Base-by-base conservation (phyloP, 2,329 filamentous ascomycete genomes). In the Colletotrichum limetticola region DNA sequence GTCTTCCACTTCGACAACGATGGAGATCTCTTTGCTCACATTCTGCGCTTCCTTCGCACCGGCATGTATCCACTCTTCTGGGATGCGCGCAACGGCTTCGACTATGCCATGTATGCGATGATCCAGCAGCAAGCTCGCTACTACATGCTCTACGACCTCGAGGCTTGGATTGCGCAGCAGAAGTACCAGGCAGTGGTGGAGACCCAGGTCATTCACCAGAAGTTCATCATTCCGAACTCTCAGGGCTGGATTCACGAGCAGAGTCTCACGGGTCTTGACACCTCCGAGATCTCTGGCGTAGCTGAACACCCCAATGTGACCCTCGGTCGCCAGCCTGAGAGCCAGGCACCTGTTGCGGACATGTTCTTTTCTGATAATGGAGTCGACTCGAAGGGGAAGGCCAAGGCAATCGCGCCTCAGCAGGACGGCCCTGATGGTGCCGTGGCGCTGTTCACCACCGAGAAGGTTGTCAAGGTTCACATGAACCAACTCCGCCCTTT, bases 11-110 rank as follows among this genome's bases (percentile, higher is more conserved):
- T 85, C 46, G 83, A 85, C 72, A 78, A 79, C 0, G 83, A 85
- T 66, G 78, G 80, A 0, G 77, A 77, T 3, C 66, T 82, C 6
- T 85, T 85, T 74, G 72, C 75, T 16, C 78, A 84, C 62, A 76
- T 84, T 65, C 77, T 83, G 35, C 76, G 78, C 16, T 82, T 80
- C 74, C 78, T 84, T 57, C 80, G 81, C 42, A 79, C 78, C 5
- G 77, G 78, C 7, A 73, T 78, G 22, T 78, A 79, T 66, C 82
- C 83, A 0, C 66, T 85, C 6, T 82, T 83, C 75, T 85, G 78
- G 71, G 64, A 75, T 37, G 62, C 59, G 1, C 74, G 71, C 5
- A 65, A 66, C 1, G 80, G 82, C 5, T 83, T 83, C 74, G 78
- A 85, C 64, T 78, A 79, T 61, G 71, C 72, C 19, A 69, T 82